phyloP scores from a whole-genome alignment of 2,329 filamentous ascomycete genomes.

The Atkinsonella texensis region DNA sequence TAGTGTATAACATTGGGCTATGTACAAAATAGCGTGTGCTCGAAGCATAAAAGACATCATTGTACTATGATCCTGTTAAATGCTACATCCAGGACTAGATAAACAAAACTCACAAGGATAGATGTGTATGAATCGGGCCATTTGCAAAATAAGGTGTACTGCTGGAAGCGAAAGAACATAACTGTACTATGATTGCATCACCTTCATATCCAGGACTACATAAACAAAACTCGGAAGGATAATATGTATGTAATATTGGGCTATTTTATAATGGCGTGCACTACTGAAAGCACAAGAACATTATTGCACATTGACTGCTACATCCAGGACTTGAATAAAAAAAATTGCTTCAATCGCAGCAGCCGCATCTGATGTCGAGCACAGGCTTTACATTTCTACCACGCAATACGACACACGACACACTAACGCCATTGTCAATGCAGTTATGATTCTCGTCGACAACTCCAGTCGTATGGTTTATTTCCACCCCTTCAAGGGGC shows the following conservation, averaged over 20 bases:
- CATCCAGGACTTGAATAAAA: background rate
- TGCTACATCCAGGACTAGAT: background rate
- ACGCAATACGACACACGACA: background rate
- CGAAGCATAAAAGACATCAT: background rate
- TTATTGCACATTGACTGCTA: background rate
- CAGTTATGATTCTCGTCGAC: background rate
- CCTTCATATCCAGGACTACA: no score
- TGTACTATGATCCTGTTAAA: background rate
- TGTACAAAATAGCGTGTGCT: constrained; percentile 16
- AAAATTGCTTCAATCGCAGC: background rate
- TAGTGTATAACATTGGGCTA: constrained; percentile 1
- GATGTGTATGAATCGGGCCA: no score
- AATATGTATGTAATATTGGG: no score
- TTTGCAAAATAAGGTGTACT: no score
- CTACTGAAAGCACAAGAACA: background rate
- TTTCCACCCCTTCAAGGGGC: no score
- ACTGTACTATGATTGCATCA: no score
- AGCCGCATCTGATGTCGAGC: background rate
- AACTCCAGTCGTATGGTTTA: no score
- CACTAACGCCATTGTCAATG: background rate
- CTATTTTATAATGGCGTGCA: no score
- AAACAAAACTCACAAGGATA: background rate
- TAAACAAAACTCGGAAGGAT: no score
- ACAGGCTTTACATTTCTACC: background rate
- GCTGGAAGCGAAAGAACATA: no score